Percentiles rank a stretch among this genome's conserved stretches.
phyloP scores from a whole-genome alignment of 495 filamentous ascomycete species.

The Lindgomyces ingoldianus region DNA sequence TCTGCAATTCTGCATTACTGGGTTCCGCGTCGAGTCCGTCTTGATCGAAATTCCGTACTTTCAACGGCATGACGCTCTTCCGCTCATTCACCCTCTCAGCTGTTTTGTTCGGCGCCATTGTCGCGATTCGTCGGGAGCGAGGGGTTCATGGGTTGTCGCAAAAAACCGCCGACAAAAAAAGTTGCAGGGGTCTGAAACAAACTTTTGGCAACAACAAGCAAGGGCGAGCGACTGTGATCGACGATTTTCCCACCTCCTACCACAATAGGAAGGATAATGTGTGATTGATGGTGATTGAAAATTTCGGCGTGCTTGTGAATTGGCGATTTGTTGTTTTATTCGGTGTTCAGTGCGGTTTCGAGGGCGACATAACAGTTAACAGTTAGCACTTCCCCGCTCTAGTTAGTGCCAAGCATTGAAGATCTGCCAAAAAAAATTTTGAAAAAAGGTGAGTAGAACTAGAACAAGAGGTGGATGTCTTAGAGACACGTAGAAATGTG shows the following conservation, averaged over 20 bases:
- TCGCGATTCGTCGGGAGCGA: neutral
- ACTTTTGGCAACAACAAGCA: conserved; percentile 6
- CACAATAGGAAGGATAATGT: neutral
- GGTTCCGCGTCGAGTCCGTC: neutral
- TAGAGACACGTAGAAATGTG: no score
- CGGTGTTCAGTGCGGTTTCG: no score
- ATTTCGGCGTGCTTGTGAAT: no score
- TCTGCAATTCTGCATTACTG: conserved; percentile 1
- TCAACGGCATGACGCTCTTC: neutral
- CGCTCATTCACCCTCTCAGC: neutral
- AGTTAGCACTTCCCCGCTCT: no score
- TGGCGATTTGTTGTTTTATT: no score
- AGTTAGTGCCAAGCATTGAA: no score
- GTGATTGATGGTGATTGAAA: neutral
- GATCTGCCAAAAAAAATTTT: no score
- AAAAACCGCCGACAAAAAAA: conserved; percentile 9
- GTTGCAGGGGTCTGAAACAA: conserved; percentile 26
- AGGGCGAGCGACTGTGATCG: conserved; percentile 3
- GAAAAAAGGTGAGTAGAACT: no score
- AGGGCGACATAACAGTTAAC: no score
- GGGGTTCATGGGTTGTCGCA: neutral
- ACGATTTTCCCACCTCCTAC: neutral
- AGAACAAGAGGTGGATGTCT: no score
- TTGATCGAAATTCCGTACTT: neutral
- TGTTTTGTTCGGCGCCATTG: conserved; percentile 20